These are phyloP conservation scores for Russula vinacea DNA, from an alignment of 768 basidiomycete species.

Conservation along the genomic window DNA sequence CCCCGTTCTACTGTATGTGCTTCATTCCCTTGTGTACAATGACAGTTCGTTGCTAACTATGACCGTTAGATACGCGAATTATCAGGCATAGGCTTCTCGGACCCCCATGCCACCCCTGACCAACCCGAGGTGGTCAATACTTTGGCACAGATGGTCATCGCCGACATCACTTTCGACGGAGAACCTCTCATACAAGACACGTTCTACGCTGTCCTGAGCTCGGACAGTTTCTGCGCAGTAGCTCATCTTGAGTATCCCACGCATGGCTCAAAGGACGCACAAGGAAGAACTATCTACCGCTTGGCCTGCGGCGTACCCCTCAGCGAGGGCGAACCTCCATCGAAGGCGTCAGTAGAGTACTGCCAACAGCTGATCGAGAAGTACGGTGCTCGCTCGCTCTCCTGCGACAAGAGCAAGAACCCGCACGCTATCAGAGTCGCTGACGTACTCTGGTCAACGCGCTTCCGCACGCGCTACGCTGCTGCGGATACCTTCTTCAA, in stretches of 20 bases:
- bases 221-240: slow-evolving; percentile 38
- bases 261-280: slow-evolving; percentile 28
- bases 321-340: slow-evolving; percentile 39
- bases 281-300: slow-evolving; percentile 38
- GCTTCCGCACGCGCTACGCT: slow-evolving; percentile 46
- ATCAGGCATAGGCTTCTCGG: slow-evolving; percentile 43
- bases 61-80: slow-evolving; percentile 42
- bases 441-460: slow-evolving; percentile 45
- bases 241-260: slow-evolving; percentile 39
- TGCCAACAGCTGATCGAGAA: slow-evolving; percentile 45
- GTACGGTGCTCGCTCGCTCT: slow-evolving; percentile 39
- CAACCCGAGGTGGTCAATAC: slow-evolving; percentile 33
- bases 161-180: slow-evolving; percentile 43
- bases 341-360: slow-evolving; percentile 41
- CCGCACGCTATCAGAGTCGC: slow-evolving; percentile 38
- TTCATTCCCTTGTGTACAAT: neutral
- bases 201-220: slow-evolving; percentile 33
- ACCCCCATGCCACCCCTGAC: slow-evolving; percentile 39
- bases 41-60: slow-evolving; percentile 10
- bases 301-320: slow-evolving; percentile 43
- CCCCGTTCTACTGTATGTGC: slow-evolving; percentile 44
- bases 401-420: slow-evolving; percentile 40
- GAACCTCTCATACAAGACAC: slow-evolving; percentile 2
- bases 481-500: slow-evolving; percentile 43
- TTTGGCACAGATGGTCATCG: slow-evolving; percentile 44